Evolutionary conservation across 768 basidiomycete genomes (phyloP).

Genomic region (Suillus variegatus): DNA sequence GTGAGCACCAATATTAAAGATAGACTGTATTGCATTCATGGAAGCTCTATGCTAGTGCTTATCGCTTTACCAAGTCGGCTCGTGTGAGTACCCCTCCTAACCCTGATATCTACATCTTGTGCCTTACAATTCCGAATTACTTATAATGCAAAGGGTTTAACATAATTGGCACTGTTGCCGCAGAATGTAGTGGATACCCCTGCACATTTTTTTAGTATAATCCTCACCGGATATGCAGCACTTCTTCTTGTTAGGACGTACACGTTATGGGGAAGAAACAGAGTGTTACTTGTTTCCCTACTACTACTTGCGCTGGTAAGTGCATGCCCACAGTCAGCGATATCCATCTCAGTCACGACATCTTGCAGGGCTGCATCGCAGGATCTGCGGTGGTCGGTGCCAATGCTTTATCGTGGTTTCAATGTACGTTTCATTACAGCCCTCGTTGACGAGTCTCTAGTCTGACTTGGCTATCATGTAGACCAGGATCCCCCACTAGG

Average conservation of each 20-base stretch:
- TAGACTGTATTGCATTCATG: background rate
- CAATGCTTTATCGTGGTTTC: background rate
- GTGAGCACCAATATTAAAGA: background rate
- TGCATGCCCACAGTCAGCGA: background rate
- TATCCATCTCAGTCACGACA: background rate
- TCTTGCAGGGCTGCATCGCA: background rate
- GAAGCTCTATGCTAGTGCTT: background rate
- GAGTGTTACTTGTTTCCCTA: background rate
- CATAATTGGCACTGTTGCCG: background rate
- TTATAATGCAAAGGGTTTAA: background rate
- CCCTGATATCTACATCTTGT: background rate
- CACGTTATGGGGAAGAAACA: conserved; percentile 1
- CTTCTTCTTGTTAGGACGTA: conserved; percentile 1
- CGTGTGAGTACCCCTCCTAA: background rate
- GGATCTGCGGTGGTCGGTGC: background rate
- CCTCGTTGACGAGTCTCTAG: background rate
- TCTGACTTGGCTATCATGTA: background rate
- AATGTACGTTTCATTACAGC: background rate
- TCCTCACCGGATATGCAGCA: background rate
- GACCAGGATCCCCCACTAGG: background rate
- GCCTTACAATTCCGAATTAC: background rate
- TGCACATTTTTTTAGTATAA: background rate
- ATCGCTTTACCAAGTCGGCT: background rate
- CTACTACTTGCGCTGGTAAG: background rate
- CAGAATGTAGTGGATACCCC: background rate